These are phyloP conservation scores for Ceratocystis colombiana DNA, from an alignment of 2,329 filamentous ascomycete genomes.

Conservation along the genomic window DNA sequence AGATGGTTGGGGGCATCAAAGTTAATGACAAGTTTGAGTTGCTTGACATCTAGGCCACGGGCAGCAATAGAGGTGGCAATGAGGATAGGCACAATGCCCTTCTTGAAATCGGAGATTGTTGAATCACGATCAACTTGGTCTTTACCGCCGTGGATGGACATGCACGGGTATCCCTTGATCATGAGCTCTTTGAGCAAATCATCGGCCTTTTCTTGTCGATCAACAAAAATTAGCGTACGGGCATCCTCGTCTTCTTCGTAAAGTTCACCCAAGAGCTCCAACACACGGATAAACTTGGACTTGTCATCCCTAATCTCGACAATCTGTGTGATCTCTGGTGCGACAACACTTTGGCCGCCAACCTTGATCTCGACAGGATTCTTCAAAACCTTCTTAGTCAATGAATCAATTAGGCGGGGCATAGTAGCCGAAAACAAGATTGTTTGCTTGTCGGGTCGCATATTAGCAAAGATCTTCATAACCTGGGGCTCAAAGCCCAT, in stretches of 20 bases:
- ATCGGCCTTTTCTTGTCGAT: slow-evolving; percentile 83
- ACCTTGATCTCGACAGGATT: slow-evolving; percentile 87
- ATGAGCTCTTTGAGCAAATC: slow-evolving; percentile 66
- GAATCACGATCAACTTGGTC: slow-evolving; percentile 90
- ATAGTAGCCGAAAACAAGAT: slow-evolving; percentile 96
- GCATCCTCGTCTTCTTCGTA: slow-evolving; percentile 84
- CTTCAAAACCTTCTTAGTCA: slow-evolving; percentile 78
- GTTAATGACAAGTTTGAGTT: slow-evolving; percentile 90
- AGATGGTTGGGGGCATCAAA: slow-evolving; percentile 89
- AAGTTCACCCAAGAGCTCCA: slow-evolving; percentile 78
- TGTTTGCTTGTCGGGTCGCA: slow-evolving; percentile 84
- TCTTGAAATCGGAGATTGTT: slow-evolving; percentile 87
- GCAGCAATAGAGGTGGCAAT: slow-evolving; percentile 94
- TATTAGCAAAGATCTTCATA: slow-evolving; percentile 87
- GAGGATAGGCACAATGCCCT: slow-evolving; percentile 76
- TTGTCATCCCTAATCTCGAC: slow-evolving; percentile 78
- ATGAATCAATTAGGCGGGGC: slow-evolving; percentile 79
- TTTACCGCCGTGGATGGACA: slow-evolving; percentile 89
- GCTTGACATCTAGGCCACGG: slow-evolving; percentile 89
- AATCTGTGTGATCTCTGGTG: slow-evolving; percentile 84
- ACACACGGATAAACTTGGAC: slow-evolving; percentile 70
- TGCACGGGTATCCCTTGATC: slow-evolving; percentile 78
- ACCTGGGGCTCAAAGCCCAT: slow-evolving; percentile 99
- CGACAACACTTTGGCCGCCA: slow-evolving; percentile 77
- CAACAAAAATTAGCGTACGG: slow-evolving; percentile 81